These are phyloP conservation scores for Adansonia digitata DNA, from an alignment of 345 rosid species.

Conservation along the genomic window DNA sequence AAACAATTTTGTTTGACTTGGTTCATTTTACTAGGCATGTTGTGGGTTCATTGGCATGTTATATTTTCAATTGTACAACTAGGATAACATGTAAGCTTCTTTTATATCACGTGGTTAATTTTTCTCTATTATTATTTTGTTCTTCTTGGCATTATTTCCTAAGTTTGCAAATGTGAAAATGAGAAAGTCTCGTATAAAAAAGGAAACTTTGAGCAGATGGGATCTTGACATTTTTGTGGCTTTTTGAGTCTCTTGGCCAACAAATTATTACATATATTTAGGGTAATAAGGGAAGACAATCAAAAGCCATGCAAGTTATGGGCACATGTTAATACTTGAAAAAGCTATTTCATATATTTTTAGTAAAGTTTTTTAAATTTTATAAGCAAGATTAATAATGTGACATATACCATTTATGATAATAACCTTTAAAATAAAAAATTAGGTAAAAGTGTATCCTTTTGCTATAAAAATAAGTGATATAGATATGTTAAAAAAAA, in stretches of 20 bases:
- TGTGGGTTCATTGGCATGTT: conserved; percentile 2
- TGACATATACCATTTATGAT: no score
- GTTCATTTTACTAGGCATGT: background rate
- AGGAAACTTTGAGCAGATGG: background rate
- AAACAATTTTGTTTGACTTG: background rate
- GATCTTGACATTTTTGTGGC: background rate
- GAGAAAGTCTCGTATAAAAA: background rate
- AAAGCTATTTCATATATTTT: no score
- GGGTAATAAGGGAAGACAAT: background rate
- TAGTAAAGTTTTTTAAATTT: no score
- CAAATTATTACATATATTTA: background rate
- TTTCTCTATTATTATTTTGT: no score
- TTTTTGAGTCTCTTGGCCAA: background rate
- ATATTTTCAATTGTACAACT: background rate
- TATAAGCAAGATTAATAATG: no score
- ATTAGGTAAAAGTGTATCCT: no score
- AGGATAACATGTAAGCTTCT: background rate
- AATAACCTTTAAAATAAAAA: no score
- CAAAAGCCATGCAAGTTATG: background rate
- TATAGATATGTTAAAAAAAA: no score
- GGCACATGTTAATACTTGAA: background rate
- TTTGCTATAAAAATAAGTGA: background rate
- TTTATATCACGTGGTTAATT: background rate
- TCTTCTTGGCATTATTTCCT: background rate
- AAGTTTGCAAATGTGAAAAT: background rate